Evolutionary conservation across 2,329 filamentous ascomycete species (phyloP).

Genomic region (Cladosporium sp.): DNA sequence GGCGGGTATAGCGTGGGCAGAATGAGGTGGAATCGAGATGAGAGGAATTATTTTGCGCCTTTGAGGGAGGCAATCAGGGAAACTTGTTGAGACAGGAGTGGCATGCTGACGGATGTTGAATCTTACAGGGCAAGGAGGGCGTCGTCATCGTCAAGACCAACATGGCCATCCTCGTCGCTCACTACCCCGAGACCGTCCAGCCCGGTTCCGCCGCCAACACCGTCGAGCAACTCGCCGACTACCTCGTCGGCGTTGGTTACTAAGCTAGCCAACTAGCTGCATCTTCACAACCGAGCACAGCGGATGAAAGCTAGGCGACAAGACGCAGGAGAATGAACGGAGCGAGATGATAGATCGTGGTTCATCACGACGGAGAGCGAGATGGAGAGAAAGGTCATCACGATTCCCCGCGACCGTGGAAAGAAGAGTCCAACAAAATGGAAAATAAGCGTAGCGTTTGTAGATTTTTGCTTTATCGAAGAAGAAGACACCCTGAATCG

Average conservation of each 20-base stretch:
- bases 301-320: neutral
- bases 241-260: constrained; percentile 78
- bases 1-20: neutral
- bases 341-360: neutral
- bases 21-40: neutral
- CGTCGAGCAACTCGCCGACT: constrained; percentile 82
- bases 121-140: constrained; percentile 72
- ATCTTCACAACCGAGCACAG: neutral
- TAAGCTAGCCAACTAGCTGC: constrained; percentile 41
- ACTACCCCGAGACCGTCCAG: constrained; percentile 75
- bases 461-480: constrained; percentile 1
- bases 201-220: constrained; percentile 76
- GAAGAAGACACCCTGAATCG: neutral
- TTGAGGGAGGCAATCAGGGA: neutral
- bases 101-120: constrained; percentile 4
- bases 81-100: neutral
- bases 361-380: neutral
- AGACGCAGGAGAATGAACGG: neutral
- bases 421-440: neutral
- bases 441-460: neutral
- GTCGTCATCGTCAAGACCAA: constrained; percentile 82
- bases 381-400: neutral
- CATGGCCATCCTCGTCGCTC: constrained; percentile 83
- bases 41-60: neutral
- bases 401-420: neutral